Evolutionary conservation across 2,329 filamentous ascomycete species (phyloP).

Genomic region (Colletotrichum trifolii): DNA sequence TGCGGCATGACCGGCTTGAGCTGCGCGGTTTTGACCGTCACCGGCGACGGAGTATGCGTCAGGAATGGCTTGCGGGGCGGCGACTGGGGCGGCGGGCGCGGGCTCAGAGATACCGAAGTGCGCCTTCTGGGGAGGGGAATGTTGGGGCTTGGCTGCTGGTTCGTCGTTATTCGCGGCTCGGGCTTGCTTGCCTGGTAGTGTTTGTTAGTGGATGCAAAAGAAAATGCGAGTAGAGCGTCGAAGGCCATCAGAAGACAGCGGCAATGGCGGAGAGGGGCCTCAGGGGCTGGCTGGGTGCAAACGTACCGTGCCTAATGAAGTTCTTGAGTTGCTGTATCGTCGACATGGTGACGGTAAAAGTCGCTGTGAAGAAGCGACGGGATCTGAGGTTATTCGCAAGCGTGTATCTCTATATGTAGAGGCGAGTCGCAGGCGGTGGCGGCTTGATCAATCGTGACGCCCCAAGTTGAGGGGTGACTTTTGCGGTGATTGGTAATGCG

Average conservation of each 20-base stretch:
- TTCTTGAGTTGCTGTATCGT: slow-evolving; percentile 97
- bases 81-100: slow-evolving; percentile 43
- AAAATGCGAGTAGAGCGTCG: slow-evolving; percentile 15
- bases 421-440: slow-evolving; percentile 14
- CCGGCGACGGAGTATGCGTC: slow-evolving; percentile 71
- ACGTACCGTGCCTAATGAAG: slow-evolving; percentile 89
- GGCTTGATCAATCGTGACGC: slow-evolving; percentile 21
- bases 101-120: slow-evolving; percentile 68
- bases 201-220: neutral
- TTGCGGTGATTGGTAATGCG: slow-evolving; percentile 30
- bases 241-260: neutral
- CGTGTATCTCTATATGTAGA: neutral
- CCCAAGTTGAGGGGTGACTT: slow-evolving; percentile 17
- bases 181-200: slow-evolving; percentile 81
- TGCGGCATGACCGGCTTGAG: slow-evolving; percentile 74
- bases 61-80: slow-evolving; percentile 58
- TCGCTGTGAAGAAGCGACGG: slow-evolving; percentile 15
- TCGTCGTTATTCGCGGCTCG: slow-evolving; percentile 71
- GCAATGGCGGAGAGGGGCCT: neutral
- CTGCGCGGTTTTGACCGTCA: slow-evolving; percentile 73
- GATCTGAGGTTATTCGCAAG: slow-evolving; percentile 14
- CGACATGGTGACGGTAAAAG: slow-evolving; percentile 58
- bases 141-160: slow-evolving; percentile 63
- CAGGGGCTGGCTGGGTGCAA: slow-evolving; percentile 12
- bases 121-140: slow-evolving; percentile 58